Evolutionary conservation across 148 eudicot genomes (phyloP), one percentile per base, ranked within the genome.

Genomic region (Spergularia marina): DNA sequence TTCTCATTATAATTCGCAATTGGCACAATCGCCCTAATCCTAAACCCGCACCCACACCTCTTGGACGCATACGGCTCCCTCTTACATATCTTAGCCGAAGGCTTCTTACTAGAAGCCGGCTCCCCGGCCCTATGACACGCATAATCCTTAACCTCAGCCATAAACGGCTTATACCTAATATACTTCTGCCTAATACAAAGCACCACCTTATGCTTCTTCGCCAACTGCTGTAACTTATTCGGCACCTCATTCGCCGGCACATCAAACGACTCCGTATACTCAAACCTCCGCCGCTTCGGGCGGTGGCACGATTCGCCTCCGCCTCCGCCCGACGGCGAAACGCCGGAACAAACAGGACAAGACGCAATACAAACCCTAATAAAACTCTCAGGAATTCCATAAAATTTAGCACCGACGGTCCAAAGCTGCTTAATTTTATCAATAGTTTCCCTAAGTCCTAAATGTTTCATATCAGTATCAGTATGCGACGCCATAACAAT

Each of bases 121-220:
- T 87, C 94, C 15, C 98, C 98, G 0, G 96, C 98, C 80, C 98
- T 77, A 61, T 94, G 98, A 84, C 97, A 92, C 2, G 98, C 97
- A 65, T 92, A 94, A 78, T 94, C 98, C 76, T 94, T 94, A 25
- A 94, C 98, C 88, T 94, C 98, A 0, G 98, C 98, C 93, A 94
- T 90, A 78, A 94, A 92, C 34, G 98, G 98, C 85, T 94, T 94
- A 76, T 90, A 89, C 88, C 97, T 85, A 86, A 94, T 90, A 81
- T 94, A 94, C 81, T 94, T 94, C 85, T 94, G 97, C 72, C 98
- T 82, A 66, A 94, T 94, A 65, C 98, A 94, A 36, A 94, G 80
- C 54, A 92, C 98, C 20, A 94, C 98, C 80, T 91, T 94, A 73
- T 92, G 91, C 73, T 89, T 92, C 39, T 87, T 90, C 0, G 97